Conservation (phyloP, 2,329 filamentous ascomycete species). For the Phialemoniopsis sp. region DNA sequence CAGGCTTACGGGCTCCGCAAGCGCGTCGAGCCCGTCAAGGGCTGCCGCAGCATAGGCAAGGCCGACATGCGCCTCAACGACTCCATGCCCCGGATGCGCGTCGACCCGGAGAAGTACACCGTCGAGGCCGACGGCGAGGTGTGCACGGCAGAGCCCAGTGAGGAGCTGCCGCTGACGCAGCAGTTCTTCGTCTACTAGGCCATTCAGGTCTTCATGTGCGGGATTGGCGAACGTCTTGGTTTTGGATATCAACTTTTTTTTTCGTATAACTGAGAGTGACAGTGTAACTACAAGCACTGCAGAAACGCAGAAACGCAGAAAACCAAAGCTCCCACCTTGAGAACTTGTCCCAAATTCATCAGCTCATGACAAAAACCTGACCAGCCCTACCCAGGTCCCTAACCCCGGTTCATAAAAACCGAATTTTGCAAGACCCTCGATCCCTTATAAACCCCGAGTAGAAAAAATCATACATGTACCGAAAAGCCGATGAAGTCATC, state of each 20-base stretch:
- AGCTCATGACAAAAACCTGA: no score
- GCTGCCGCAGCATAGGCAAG: slow-evolving; percentile 73
- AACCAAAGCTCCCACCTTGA: no score
- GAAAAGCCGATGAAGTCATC: no score
- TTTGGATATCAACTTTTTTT: no score
- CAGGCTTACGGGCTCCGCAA: slow-evolving; percentile 73
- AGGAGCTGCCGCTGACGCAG: slow-evolving; percentile 71
- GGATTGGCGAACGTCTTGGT: neutral
- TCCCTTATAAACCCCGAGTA: no score
- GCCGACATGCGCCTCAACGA: slow-evolving; percentile 89
- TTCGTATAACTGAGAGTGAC: neutral
- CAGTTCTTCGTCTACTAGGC: slow-evolving; percentile 68
- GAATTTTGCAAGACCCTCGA: no score
- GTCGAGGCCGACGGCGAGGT: slow-evolving; percentile 80
- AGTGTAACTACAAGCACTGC: no score
- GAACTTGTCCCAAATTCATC: no score
- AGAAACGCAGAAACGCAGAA: no score
- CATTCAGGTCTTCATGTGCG: neutral
- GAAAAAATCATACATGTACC: no score
- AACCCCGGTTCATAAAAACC: no score
- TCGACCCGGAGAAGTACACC: slow-evolving; percentile 86
- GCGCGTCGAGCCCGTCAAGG: slow-evolving; percentile 73
- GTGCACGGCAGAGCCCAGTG: slow-evolving; percentile 70
- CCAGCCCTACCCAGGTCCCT: no score
- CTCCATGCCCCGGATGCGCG: slow-evolving; percentile 77